Conservation (phyloP, 2,329 filamentous ascomycete species). For the Setomelanomma holmii region DNA sequence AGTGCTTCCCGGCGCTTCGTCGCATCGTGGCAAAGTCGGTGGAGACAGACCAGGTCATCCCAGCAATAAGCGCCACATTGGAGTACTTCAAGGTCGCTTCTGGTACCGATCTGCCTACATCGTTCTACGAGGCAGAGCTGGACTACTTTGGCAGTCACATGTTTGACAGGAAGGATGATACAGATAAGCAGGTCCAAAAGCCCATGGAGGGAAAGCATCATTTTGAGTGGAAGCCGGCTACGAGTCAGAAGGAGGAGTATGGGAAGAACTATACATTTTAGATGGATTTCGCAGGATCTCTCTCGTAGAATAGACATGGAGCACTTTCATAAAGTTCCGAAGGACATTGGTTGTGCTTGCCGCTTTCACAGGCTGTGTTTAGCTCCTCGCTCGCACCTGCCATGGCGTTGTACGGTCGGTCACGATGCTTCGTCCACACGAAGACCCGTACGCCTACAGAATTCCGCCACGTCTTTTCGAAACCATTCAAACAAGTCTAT, state of each 20-base stretch:
- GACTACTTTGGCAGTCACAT: slow-evolving; percentile 74
- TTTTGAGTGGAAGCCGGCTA: slow-evolving; percentile 66
- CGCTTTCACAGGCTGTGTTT: too few relatives aligned
- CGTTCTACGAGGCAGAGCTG: slow-evolving; percentile 74
- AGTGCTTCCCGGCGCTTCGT: slow-evolving; percentile 61
- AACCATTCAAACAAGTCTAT: too few relatives aligned
- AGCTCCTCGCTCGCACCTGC: too few relatives aligned
- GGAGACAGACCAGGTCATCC: slow-evolving; percentile 66
- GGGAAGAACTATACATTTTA: slow-evolving; percentile 19
- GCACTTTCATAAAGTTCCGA: too few relatives aligned
- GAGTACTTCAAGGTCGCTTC: slow-evolving; percentile 72
- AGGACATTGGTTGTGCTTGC: too few relatives aligned
- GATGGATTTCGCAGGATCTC: neutral
- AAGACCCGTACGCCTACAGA: too few relatives aligned
- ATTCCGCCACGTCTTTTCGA: too few relatives aligned
- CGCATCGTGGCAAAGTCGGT: slow-evolving; percentile 62
- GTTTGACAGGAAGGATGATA: slow-evolving; percentile 66
- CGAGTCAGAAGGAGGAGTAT: slow-evolving; percentile 29
- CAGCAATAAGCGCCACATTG: slow-evolving; percentile 66
- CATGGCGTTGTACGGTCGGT: too few relatives aligned
- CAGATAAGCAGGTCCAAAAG: slow-evolving; percentile 53
- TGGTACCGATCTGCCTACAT: slow-evolving; percentile 67
- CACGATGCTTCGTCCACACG: too few relatives aligned
- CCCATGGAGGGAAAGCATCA: slow-evolving; percentile 66
- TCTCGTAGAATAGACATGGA: too few relatives aligned